Evolutionary conservation across 2,329 filamentous ascomycete species (phyloP).

Genomic region (Arthrobotrys sphaeroides): DNA sequence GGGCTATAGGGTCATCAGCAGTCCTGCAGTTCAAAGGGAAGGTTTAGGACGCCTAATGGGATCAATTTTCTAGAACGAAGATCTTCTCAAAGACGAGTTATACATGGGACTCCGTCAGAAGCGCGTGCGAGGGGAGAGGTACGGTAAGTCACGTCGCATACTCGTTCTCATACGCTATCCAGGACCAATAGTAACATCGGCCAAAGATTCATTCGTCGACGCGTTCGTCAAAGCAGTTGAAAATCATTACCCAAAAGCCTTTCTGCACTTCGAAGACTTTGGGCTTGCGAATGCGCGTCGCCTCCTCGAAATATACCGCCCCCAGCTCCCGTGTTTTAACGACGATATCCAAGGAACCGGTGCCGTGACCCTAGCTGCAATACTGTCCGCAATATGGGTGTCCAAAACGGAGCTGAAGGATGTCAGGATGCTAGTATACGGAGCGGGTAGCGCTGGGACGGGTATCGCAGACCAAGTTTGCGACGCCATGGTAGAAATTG

Average conservation of each 20-base stretch:
- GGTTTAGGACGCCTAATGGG: background rate
- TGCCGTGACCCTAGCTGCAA: conserved; percentile 83
- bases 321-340: conserved; percentile 83
- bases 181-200: background rate
- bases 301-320: conserved; percentile 78
- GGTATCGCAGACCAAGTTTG: conserved; percentile 81
- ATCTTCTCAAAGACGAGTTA: conserved; percentile 76
- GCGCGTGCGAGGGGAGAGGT: conserved; percentile 74
- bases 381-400: conserved; percentile 79
- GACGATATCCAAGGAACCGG: conserved; percentile 91
- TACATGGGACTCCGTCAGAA: conserved; percentile 78
- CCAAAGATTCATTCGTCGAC: conserved; percentile 75
- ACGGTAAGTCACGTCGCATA: conserved; percentile 61
- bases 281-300: conserved; percentile 78
- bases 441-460: conserved; percentile 74
- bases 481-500: conserved; percentile 78
- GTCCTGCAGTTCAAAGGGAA: no score
- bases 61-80: conserved; percentile 68
- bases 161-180: background rate
- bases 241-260: conserved; percentile 78
- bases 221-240: conserved; percentile 75
- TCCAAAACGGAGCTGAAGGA: conserved; percentile 73
- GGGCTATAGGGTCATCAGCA: background rate
- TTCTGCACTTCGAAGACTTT: conserved; percentile 91
- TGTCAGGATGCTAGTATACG: conserved; percentile 77